A percentile compares a stretch with the other conserved stretches of the same genome.
These are phyloP conservation scores for Clitopilus passeckerianus DNA, from an alignment of 768 basidiomycete species.

Conservation along the genomic window DNA sequence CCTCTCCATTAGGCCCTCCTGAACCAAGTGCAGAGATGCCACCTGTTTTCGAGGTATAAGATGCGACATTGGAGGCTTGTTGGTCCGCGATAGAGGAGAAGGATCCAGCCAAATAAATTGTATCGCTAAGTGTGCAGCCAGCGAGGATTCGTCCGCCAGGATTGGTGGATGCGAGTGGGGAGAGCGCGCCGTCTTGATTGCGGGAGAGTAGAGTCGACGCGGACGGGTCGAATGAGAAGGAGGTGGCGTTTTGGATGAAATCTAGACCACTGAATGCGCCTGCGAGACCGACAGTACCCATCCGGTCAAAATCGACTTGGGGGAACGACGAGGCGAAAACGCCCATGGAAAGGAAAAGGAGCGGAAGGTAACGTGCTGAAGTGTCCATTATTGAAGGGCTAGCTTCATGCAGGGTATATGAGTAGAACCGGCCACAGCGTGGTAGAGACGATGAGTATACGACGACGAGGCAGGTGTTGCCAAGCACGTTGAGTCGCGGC, in stretches of 20 bases:
- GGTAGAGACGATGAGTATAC: neutral
- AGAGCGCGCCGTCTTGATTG: conserved; percentile 58
- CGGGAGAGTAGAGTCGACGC: conserved; percentile 70
- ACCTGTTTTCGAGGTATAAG: conserved; percentile 59
- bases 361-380: conserved; percentile 18
- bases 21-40: conserved; percentile 60
- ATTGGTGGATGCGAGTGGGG: conserved; percentile 72
- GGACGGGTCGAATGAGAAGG: conserved; percentile 60
- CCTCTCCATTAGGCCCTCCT: conserved; percentile 67
- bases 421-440: neutral
- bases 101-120: conserved; percentile 77
- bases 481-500: neutral
- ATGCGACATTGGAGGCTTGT: conserved; percentile 66
- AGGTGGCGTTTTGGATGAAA: conserved; percentile 52
- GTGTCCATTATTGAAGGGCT: conserved; percentile 6
- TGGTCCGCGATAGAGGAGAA: conserved; percentile 69
- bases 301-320: conserved; percentile 52
- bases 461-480: neutral
- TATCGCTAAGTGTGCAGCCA: conserved; percentile 63
- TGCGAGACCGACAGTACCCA: conserved; percentile 88
- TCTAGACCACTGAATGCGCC: conserved; percentile 89
- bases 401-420: conserved; percentile 2
- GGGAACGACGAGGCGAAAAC: conserved; percentile 29
- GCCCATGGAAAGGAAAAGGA: conserved; percentile 20
- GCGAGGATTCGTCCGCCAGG: conserved; percentile 72